A percentile compares a stretch with the other conserved stretches of the same genome.
phyloP scores from a whole-genome alignment of 1,284 basidiomycete species.

The Ganoderma lucidum region DNA sequence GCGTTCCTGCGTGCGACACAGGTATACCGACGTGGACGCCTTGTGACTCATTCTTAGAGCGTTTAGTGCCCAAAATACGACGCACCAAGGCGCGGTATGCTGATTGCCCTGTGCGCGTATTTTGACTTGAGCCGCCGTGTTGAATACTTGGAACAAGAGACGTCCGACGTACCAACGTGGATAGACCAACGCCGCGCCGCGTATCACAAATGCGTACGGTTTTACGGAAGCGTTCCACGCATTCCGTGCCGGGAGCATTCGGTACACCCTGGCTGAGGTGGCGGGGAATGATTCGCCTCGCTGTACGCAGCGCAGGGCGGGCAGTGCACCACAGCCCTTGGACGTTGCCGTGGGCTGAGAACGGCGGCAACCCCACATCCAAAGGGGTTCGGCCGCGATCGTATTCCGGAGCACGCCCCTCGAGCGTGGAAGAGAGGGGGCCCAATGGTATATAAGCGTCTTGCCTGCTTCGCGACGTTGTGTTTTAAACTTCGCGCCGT shows the following conservation, averaged over 20 bases:
- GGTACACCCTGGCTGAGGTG: not conserved
- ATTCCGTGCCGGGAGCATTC: too few species aligned
- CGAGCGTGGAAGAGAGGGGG: slow-evolving; percentile 4
- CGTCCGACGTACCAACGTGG: not conserved
- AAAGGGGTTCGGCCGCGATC: slow-evolving; percentile 1
- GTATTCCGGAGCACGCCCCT: slow-evolving; percentile 7
- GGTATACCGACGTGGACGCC: not conserved
- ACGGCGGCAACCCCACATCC: not conserved
- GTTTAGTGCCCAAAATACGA: not conserved
- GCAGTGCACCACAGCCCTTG: slow-evolving; percentile 8
- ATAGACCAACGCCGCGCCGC: not conserved
- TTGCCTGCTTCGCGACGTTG: not conserved
- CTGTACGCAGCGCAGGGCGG: not conserved
- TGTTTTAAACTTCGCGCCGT: not conserved
- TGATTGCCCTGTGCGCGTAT: slow-evolving; percentile 1
- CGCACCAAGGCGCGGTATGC: not conserved
- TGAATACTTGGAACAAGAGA: not conserved
- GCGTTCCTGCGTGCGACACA: not conserved
- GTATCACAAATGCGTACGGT: not conserved
- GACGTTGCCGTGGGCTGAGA: not conserved
- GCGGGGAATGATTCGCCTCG: not conserved
- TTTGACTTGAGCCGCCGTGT: not conserved
- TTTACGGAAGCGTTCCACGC: not conserved
- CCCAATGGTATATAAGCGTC: slow-evolving; percentile 7
- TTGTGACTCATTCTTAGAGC: not conserved